Base-by-base conservation (phyloP, 2,329 filamentous ascomycete species). In the Talaromyces islandicus region DNA sequence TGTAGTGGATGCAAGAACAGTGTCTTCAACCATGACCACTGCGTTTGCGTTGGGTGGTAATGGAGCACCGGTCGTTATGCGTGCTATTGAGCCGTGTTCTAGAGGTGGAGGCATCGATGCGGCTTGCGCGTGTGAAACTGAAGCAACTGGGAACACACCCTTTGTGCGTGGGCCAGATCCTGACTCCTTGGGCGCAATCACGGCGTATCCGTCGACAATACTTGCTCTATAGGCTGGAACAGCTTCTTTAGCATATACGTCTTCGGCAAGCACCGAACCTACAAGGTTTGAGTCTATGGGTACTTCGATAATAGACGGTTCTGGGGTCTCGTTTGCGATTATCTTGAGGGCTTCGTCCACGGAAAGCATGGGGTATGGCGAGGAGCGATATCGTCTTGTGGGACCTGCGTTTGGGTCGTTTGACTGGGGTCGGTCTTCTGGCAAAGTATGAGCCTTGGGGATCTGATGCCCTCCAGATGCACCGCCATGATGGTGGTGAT, bases 11-110 rank as follows among this genome's bases (percentile, higher is more conserved):
- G 84, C 85, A 4, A 99, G 79, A 0, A 87, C 77, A 0, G 94
- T 99, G 69, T 97, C 94, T 76, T 99, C 94, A 0, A 99, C 94
- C 91, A 95, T 97, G 53, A 97, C 88, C 5, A 99, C 92, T 0
- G 93, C 88, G 27, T 91, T 96, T 1, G 94, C 91, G 0, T 92
- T 91, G 0, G 87, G 87, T 1, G 94, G 94, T 0, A 99, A 78
- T 11, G 94, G 93, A 6, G 94, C 94, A 0, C 94, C 94, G 0
- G 94, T 99, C 0, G 94, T 99, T 66, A 99, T 96, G 53, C 94
- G 84, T 0, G 93, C 89, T 57, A 97, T 88, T 64, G 92, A 83
- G 0, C 92, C 92, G 35, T 85, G 80, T 58, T 87, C 81, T 2
- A 97, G 77, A 1, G 84, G 75, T 17, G 76, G 75, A 35, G 84